phyloP scores from a whole-genome alignment of 2,329 filamentous ascomycete species.

The Talaromyces rugulosus region DNA sequence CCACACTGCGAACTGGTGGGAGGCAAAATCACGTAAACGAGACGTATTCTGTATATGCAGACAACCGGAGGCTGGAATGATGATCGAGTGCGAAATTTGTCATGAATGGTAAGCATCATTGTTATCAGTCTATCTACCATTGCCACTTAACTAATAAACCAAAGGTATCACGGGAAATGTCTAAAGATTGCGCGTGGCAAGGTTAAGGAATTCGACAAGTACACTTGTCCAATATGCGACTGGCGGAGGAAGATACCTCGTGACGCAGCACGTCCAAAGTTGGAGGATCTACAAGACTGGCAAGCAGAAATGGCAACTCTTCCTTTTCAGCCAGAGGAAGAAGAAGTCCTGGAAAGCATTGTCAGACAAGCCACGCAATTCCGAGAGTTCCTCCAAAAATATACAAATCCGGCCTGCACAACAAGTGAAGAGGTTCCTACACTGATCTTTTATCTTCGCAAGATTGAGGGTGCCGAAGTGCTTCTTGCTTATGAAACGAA shows the following conservation, averaged over 20 bases:
- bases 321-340: conserved; percentile 95
- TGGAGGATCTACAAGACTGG: conserved; percentile 83
- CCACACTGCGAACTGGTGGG: conserved; percentile 27
- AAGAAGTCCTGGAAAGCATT: conserved; percentile 79
- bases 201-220: conserved; percentile 97
- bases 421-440: conserved; percentile 83
- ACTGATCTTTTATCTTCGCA: conserved; percentile 90
- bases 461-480: conserved; percentile 95
- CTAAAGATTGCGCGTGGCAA: conserved; percentile 96
- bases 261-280: conserved; percentile 88
- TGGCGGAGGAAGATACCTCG: conserved; percentile 95
- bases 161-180: conserved; percentile 94
- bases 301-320: conserved; percentile 74
- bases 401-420: conserved; percentile 75
- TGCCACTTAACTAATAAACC: background rate
- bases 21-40: conserved; percentile 54
- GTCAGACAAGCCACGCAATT: conserved; percentile 81
- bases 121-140: background rate
- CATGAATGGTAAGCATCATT: conserved; percentile 76
- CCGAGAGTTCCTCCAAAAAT: conserved; percentile 72
- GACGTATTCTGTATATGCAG: conserved; percentile 98
- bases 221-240: conserved; percentile 96
- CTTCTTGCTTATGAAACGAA: conserved; percentile 92
- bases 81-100: conserved; percentile 98
- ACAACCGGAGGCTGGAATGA: conserved; percentile 90